These are phyloP conservation scores for Ostreobium quekettii DNA, from an alignment of 139 green algal species.

Conservation along the genomic window DNA sequence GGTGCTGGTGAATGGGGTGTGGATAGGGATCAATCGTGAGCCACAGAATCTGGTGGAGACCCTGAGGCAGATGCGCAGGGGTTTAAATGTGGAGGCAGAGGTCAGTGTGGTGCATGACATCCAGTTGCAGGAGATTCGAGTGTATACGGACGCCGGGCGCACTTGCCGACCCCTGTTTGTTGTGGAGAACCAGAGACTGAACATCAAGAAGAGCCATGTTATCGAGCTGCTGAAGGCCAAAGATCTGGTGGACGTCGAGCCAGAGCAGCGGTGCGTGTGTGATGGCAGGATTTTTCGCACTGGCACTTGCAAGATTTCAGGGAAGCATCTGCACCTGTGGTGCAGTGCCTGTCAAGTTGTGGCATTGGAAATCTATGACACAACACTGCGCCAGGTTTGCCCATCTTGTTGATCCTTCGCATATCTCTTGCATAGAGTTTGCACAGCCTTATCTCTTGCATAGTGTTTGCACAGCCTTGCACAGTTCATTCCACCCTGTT, in stretches of 20 bases:
- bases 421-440: no score
- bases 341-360: no score
- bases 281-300: no score
- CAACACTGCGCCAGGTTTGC: no score
- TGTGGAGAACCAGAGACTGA: conserved; percentile 72
- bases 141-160: conserved; percentile 81
- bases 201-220: conserved; percentile 79
- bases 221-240: conserved; percentile 34
- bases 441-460: no score
- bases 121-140: conserved; percentile 69
- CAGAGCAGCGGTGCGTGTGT: not conserved
- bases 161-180: conserved; percentile 87
- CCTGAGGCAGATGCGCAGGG: conserved; percentile 63
- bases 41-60: conserved; percentile 61
- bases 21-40: conserved; percentile 79
- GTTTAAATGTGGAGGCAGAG: conserved; percentile 46
- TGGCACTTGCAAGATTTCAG: no score
- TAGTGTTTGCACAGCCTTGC: no score
- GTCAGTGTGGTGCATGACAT: conserved; percentile 83
- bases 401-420: no score
- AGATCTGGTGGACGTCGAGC: conserved; percentile 7
- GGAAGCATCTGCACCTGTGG: no score
- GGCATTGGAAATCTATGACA: no score
- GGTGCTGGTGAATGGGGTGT: conserved; percentile 84
- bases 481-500: conserved; percentile 56